Evolutionary conservation across 1,284 basidiomycete genomes (phyloP), one percentile per base, ranked within the genome.

Genomic region (Agroathelia rolfsii): DNA sequence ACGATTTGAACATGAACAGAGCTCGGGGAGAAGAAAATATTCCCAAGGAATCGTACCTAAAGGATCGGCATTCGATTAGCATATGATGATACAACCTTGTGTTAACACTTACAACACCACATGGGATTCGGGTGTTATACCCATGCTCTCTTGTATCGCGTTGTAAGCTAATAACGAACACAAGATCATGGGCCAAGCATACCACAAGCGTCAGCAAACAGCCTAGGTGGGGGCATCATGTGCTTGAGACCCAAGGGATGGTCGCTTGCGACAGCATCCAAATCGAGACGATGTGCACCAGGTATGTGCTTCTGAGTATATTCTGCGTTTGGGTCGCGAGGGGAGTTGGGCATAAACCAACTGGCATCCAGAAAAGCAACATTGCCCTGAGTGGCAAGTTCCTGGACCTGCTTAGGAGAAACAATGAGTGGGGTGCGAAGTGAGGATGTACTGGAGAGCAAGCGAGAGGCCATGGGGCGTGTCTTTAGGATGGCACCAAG

Each of bases 1-100:
- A 89, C 14, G 82, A 70, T 52, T 84, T 76, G 68, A 95, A 94
- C 61, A 87, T 96, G 64, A 84, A 96, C 15, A 90, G 69, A 3
- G 86, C 87, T 38, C 93, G 74, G 30, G 93, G 90, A 15, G 87
- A 73, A 1, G 86, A 90, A 62, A 96, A 94, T 15, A 95, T 64
- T 6, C 89, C 89, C 36, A 79, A 67, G 2, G 79, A 67, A 52
- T 95, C 93, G 53, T 96, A 97, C 42, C 81, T 85, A 45, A 28
- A 29, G 40, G 32, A 35, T 32, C n/a, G 38, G 17, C 28, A 16
- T 40, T 36, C 37, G 33, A 35, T 23, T 24, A 11, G 14, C 12
- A 16, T 20, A 14, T 33, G 22, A n/a, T 33, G 5, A 24, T 17
- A 35, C 25, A 18, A 15, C 7, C 38, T 13, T 24, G 12, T 26